Conservation (phyloP, 2,329 filamentous ascomycete genomes). For the Amphichorda felina region DNA sequence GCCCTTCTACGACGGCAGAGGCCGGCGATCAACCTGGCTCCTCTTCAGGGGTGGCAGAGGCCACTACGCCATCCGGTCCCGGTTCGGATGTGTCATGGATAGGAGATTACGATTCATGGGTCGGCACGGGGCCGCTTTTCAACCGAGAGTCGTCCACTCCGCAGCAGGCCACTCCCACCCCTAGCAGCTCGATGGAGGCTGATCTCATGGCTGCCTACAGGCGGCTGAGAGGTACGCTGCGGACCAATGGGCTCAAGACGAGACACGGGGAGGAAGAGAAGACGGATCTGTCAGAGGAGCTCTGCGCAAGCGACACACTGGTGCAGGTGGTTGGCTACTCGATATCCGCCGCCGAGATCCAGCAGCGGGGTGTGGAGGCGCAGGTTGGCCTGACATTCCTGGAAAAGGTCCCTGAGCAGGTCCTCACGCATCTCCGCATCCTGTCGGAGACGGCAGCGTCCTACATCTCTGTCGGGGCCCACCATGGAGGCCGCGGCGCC, state of each 20-base stretch:
- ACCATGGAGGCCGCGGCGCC: not conserved
- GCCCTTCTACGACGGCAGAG: too few species aligned
- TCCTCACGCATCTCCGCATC: constrained; percentile 76
- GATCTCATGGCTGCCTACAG: constrained; percentile 51
- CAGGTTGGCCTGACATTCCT: constrained; percentile 64
- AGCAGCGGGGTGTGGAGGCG: constrained; percentile 73
- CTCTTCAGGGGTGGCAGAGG: too few species aligned
- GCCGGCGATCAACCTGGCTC: too few species aligned
- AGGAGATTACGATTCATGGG: too few species aligned
- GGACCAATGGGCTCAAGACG: constrained; percentile 37
- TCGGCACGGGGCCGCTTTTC: too few species aligned
- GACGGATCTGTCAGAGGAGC: constrained; percentile 25
- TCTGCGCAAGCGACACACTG: constrained; percentile 46
- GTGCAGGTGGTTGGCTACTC: constrained; percentile 66
- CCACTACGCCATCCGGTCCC: too few species aligned
- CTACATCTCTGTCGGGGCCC: constrained; percentile 30
- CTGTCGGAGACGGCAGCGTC: constrained; percentile 80
- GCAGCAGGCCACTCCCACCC: constrained; percentile 2
- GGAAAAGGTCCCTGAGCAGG: constrained; percentile 73
- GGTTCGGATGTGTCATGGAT: too few species aligned
- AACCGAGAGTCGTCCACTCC: not conserved
- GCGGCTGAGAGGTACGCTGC: constrained; percentile 46
- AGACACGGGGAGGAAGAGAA: constrained; percentile 17
- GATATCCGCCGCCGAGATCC: constrained; percentile 81
- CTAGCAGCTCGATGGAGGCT: constrained; percentile 21